These are phyloP conservation scores for Prunus yedoensis DNA, from an alignment of 331 rosid genomes.

Conservation along the genomic window DNA sequence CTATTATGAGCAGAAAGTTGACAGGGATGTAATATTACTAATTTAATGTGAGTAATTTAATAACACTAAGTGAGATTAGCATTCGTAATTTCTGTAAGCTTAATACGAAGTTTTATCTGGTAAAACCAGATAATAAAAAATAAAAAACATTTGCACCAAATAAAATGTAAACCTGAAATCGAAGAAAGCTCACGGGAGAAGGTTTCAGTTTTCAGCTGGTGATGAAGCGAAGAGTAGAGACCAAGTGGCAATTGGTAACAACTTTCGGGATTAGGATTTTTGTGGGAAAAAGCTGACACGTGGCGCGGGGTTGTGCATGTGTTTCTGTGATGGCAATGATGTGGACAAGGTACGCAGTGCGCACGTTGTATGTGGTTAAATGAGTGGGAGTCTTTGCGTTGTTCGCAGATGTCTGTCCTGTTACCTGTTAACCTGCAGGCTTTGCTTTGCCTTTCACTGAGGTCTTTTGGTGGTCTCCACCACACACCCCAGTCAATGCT, in stretches of 20 bases:
- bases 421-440: neutral
- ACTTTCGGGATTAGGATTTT: neutral
- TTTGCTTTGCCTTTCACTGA: neutral
- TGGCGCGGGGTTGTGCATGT: conserved; percentile 40
- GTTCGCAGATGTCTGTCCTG: conserved; percentile 14
- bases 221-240: neutral
- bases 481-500: neutral
- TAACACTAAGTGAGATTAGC: too few relatives aligned
- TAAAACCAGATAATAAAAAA: too few relatives aligned
- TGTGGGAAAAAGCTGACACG: conserved; percentile 33
- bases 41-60: too few relatives aligned
- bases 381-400: neutral
- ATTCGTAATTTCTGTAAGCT: too few relatives aligned
- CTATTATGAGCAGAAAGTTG: neutral
- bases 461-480: too few relatives aligned
- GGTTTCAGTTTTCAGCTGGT: neutral
- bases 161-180: neutral
- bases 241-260: conserved; percentile 4
- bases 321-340: conserved; percentile 47
- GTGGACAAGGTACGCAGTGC: conserved; percentile 27
- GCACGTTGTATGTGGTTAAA: conserved; percentile 22
- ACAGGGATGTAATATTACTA: too few relatives aligned
- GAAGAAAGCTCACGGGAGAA: neutral
- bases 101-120: too few relatives aligned
- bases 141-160: too few relatives aligned